phyloP scores from a whole-genome alignment of 2,329 filamentous ascomycete species.

The Colletotrichum cuscutae region DNA sequence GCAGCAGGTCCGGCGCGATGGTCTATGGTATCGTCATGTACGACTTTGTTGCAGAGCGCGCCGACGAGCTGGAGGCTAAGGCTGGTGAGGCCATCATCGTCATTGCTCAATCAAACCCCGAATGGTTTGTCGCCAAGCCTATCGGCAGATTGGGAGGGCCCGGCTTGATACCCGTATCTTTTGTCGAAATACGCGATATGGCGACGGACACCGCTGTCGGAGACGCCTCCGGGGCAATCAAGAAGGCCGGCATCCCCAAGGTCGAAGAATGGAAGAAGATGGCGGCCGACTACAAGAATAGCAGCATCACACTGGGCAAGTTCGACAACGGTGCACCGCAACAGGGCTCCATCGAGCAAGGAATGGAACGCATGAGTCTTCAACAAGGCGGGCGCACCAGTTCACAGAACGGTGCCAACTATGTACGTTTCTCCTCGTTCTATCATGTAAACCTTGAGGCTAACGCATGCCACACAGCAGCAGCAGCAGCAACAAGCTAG shows the following conservation, averaged over 20 bases:
- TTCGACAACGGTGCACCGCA: conserved; percentile 70
- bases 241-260: conserved; percentile 87
- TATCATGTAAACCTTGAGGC: too few species aligned
- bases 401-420: conserved; percentile 57
- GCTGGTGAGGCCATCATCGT: conserved; percentile 97
- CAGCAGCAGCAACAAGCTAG: conserved; percentile 41
- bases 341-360: conserved; percentile 69
- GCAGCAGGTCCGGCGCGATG: conserved; percentile 76
- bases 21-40: conserved; percentile 98
- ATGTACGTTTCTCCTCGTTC: conserved; percentile 52
- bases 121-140: conserved; percentile 99
- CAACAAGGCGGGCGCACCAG: conserved; percentile 64
- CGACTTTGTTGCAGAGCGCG: conserved; percentile 92
- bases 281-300: conserved; percentile 99
- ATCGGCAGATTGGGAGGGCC: conserved; percentile 96
- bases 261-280: conserved; percentile 99
- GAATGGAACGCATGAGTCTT: conserved; percentile 84
- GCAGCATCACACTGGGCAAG: conserved; percentile 94
- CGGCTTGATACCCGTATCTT: conserved; percentile 94
- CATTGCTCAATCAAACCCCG: conserved; percentile 96
- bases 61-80: conserved; percentile 96
- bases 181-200: conserved; percentile 97
- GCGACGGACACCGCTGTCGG: conserved; percentile 82
- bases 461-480: background rate
- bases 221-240: conserved; percentile 87